Evolutionary conservation across 75 land plant genomes (phyloP), one percentile per base, ranked within the genome.

Genomic region (Isoetes taiwanensis): DNA sequence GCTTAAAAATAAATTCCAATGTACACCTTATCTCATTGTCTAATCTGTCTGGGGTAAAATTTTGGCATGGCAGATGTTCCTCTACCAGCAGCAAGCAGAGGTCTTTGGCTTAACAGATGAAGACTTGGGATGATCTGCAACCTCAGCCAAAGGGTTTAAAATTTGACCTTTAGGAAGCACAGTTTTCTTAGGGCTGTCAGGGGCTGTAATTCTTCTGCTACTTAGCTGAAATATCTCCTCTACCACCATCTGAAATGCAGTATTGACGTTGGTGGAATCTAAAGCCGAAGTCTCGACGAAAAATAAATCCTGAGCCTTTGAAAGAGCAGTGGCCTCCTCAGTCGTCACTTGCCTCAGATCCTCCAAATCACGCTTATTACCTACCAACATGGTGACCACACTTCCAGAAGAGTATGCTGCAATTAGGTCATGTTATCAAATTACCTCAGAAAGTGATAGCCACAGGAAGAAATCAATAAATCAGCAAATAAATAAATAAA

Each of bases 201-300:
- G 4, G 8, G 57, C 25, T 10, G 30, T n/a, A 10, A 28, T 6
- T 59, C 57, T 64, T 30, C 57, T 64, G 63, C 66, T 64, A 5
- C 55, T 43, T 12, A 64, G 76, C 77, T 56, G 78, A 80, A 72
- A 85, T 32, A 88, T 88, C 73, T 85, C 90, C 56, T 69, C 79
- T 2, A 85, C 85, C 34, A 88, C 85, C 0, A 86, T 85, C 63
- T 85, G 76, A 64, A 88, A 88, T n/a, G 95, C 95, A 27, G 64
- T 52, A 19, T 57, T 35, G 0, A 88, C 95, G 58, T 88, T 88
- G 24, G 95, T 82, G n/a, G 95, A 86, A 63, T 88, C 80, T 14
- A 88, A 73, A 0, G 95, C 90, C 25, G 90, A 88, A 11, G 95
- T 88, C 71, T 88, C 95, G 29, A 88, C 77, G 65, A 85, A 88